Conservation (phyloP, 1,139 yeast species). For the Geotrichum phurueaensis region DNA sequence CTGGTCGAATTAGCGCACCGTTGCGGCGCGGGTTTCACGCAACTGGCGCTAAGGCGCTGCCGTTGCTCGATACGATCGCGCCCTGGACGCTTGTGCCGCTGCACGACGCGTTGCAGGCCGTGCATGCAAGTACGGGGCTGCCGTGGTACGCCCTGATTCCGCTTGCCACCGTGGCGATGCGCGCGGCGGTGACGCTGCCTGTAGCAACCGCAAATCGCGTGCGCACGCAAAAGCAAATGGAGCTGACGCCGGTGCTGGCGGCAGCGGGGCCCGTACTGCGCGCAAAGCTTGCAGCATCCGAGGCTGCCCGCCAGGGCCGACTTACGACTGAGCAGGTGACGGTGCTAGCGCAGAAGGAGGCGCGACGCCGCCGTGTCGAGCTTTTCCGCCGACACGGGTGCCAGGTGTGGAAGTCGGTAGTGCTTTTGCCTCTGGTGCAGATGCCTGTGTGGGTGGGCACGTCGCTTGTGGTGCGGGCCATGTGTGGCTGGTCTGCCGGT, state of each 20-base stretch:
- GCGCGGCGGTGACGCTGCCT: constrained; percentile 69
- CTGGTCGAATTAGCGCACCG: not conserved
- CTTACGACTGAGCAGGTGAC: constrained; percentile 72
- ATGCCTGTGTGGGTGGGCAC: constrained; percentile 83
- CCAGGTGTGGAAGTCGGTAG: constrained; percentile 72
- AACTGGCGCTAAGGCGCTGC: not conserved
- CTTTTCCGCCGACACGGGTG: constrained; percentile 62
- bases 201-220: constrained; percentile 66
- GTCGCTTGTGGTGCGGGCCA: constrained; percentile 67
- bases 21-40: not conserved
- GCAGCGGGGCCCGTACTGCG: constrained; percentile 74
- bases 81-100: constrained; percentile 21
- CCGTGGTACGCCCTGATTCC: constrained; percentile 89
- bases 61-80: not conserved
- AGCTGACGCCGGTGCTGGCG: constrained; percentile 52
- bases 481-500: constrained; percentile 61
- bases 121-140: constrained; percentile 44
- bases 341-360: constrained; percentile 68
- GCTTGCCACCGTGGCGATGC: constrained; percentile 55
- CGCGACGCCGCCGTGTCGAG: constrained; percentile 62
- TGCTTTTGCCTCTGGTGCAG: constrained; percentile 67
- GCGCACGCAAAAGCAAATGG: constrained; percentile 64
- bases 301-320: constrained; percentile 38
- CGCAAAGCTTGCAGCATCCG: constrained; percentile 44
- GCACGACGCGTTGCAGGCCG: constrained; percentile 25